Evolutionary conservation across 805 yeast species (phyloP).

Genomic region (Saccharomycopsis selenospora): DNA sequence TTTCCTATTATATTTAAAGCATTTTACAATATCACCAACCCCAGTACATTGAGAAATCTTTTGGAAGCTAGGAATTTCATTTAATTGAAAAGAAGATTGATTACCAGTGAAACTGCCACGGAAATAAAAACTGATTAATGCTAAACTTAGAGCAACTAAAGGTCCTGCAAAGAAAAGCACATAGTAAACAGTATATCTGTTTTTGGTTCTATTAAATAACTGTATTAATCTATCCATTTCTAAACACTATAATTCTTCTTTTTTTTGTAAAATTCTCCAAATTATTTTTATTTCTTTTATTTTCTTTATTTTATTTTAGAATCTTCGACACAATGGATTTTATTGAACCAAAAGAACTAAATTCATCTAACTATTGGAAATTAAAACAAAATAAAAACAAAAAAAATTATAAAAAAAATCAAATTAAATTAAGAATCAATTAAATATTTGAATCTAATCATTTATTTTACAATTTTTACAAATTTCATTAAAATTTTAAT

Average conservation of each 20-base stretch:
- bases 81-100: neutral
- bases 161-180: neutral
- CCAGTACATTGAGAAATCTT: slow-evolving; percentile 13
- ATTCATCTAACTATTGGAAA: neutral
- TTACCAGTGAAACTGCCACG: neutral
- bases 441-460: neutral
- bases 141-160: neutral
- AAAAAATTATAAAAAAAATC: neutral
- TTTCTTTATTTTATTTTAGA: too few relatives aligned
- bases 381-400: neutral
- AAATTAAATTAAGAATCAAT: neutral
- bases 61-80: neutral
- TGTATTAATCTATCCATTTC: too few relatives aligned
- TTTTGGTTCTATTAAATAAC: neutral
- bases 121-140: neutral
- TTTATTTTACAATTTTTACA: neutral
- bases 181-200: neutral
- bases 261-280: too few relatives aligned
- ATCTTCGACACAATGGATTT: too few relatives aligned
- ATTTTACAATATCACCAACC: slow-evolving; percentile 6
- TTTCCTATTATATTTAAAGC: slow-evolving; percentile 7
- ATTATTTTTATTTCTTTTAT: too few relatives aligned
- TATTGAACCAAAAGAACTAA: too few relatives aligned
- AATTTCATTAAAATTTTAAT: too few relatives aligned
- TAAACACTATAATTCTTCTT: too few relatives aligned